A percentile compares a stretch with the other conserved stretches of the same genome.
Evolutionary conservation across 2,329 filamentous ascomycete species (phyloP).

Genomic region (Penicillium psychrosexuale): DNA sequence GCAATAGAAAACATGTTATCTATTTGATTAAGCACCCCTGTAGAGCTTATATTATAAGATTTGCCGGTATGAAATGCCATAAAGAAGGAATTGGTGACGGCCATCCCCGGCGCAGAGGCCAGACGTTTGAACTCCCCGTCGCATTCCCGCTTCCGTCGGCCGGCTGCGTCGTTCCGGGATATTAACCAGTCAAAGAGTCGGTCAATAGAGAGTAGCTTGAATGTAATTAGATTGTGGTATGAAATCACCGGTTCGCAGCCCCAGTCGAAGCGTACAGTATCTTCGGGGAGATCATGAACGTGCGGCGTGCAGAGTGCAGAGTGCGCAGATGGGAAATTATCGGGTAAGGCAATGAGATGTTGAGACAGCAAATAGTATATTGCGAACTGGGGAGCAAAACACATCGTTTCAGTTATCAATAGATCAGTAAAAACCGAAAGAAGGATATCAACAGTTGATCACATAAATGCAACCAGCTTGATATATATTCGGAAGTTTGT

Average conservation of each 20-base stretch:
- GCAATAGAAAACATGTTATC: neutral
- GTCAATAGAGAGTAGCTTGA: slow-evolving; percentile 32
- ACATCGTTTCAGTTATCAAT: fast-evolving
- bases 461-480: too few species aligned
- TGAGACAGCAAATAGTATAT: neutral
- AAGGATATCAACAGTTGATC: too few species aligned
- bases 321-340: neutral
- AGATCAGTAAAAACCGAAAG: too few species aligned
- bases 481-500: neutral
- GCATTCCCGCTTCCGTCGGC: slow-evolving; percentile 26
- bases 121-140: slow-evolving; percentile 15
- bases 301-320: neutral
- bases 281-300: slow-evolving; percentile 18
- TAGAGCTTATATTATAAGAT: too few species aligned
- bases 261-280: slow-evolving; percentile 37
- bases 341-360: neutral
- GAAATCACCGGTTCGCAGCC: slow-evolving; percentile 29
- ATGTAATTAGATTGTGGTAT: neutral
- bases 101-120: slow-evolving; percentile 7
- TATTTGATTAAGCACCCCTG: neutral
- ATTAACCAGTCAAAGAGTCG: slow-evolving; percentile 34
- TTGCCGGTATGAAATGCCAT: neutral
- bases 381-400: fast-evolving
- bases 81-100: neutral
- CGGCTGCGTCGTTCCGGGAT: slow-evolving; percentile 21